Evolutionary conservation across 2,329 filamentous ascomycete genomes (phyloP), one percentile per base, ranked within the genome.

Genomic region (Penicillium sp.): DNA sequence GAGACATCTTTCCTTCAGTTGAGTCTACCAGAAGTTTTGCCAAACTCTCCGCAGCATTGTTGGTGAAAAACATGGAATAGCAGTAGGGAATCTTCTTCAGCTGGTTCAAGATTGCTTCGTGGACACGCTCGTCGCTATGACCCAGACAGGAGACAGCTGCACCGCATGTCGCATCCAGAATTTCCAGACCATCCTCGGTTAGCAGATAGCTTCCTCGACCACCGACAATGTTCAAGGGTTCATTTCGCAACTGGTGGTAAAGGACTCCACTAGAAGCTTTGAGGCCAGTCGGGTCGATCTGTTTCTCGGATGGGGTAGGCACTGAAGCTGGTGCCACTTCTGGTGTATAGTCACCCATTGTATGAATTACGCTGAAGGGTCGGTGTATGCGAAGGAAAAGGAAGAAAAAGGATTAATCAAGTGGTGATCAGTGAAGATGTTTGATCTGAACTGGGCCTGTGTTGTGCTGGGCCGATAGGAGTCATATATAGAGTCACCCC

Each of bases 91-190:
- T 76, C 20, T 82, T 74, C 43, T 80, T 75, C 58, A 88, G 74
- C 63, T 90, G 87, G 16, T 77, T 64, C 5, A 75, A 69, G 31
- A 89, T 80, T 1, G 86, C 88, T 2, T 80, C 74, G 20, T 79
- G 77, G 5, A 92, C 83, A 35, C 85, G 79, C 32, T 76, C 63
- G 48, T 86, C 81, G 32, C 82, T 84, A 64, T 90, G 85, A 5
- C 89, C 89, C 7, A 93, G 76, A 66, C 84, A 86, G n/a, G 85
- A 79, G 2, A 91, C 88, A 24, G 86, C 87, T 2, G 89, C 86
- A 11, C 89, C 89, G 34, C 85, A 82, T 42, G 85, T 88, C 2
- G 84, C 86, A 69, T 93, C 89, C 11, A 91, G 79, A 40, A 92
- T 81, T 31, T 73, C 73, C 34, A 80, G 76, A 2, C 85, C 85